Evolutionary conservation across 345 rosid genomes (phyloP), one percentile per base, ranked within the genome.

Genomic region (Aurinia saxatilis): DNA sequence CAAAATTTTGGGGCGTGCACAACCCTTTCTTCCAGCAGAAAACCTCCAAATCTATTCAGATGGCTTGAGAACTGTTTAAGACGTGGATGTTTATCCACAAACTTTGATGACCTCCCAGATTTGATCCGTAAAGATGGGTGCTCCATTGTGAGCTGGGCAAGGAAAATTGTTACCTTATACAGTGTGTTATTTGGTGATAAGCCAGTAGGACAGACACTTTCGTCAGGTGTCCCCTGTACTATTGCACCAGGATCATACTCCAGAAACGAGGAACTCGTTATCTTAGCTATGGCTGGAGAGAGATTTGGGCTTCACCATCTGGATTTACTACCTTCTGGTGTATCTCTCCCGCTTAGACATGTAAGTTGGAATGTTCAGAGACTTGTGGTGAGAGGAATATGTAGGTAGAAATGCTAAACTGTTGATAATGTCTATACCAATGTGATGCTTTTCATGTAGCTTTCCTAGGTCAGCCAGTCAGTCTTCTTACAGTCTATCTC

Each of bases 211-310:
- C 75, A 72, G 46, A 82, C 77, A 67, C 81, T 87, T 47, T 77
- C 95, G 6, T 78, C 90, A 70, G 96, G 97, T 63, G 84, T 92
- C 57, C 72, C 71, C 71, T 92, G 96, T 78, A 85, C 79, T 66
- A 58, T 89, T 65, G 87, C 93, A 25, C 16, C 64, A n/a, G 98
- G 98, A 54, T 89, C 96, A 60, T 81, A 71, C 74, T 62, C 82
- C 73, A 77, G 78, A 33, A 66, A 60, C 55, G 98, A 87, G 83
- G 97, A 92, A 76, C 85, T 87, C 30, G 66, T 90, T 14, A 75
- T 92, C 67, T 77, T 92, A 80, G 93, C 95, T 72, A 92, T 92
- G 98, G 95, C 80, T 36, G 98, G 97, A 53, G 98, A 92, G 75
- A 87, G 73, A 75, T 92, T 92, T 83, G 97, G 98, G 62, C 79